These are phyloP conservation scores for Entomortierella beljakovae DNA, from an alignment of 192 early-diverging fungal genomes.

Conservation along the genomic window DNA sequence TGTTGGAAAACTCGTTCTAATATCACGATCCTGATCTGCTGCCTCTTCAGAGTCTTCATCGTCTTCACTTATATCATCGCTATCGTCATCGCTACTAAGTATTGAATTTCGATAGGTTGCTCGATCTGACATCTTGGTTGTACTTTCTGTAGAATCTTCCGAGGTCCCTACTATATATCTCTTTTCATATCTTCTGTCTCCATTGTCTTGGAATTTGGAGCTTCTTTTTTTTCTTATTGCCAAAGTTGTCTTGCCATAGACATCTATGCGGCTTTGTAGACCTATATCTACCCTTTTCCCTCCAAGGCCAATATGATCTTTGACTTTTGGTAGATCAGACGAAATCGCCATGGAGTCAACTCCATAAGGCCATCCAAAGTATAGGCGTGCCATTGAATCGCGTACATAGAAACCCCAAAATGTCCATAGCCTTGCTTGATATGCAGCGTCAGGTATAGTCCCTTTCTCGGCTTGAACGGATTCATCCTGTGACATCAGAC, in stretches of 20 bases:
- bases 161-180: not conserved
- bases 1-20: not conserved
- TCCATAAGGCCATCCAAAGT: slow-evolving; percentile 28
- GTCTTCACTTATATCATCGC: slow-evolving; percentile 6
- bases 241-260: not conserved
- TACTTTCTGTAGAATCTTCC: not conserved
- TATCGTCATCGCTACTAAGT: slow-evolving; percentile 9
- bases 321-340: slow-evolving; percentile 25
- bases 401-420: slow-evolving; percentile 38
- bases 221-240: slow-evolving; percentile 13
- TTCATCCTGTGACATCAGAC: not conserved
- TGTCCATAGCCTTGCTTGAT: slow-evolving; percentile 27
- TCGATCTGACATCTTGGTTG: not conserved
- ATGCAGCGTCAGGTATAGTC: slow-evolving; percentile 16
- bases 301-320: slow-evolving; percentile 17
- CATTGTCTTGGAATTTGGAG: not conserved
- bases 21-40: slow-evolving; percentile 2
- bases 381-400: slow-evolving; percentile 14
- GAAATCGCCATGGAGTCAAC: slow-evolving; percentile 12
- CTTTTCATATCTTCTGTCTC: not conserved
- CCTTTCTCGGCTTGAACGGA: slow-evolving; percentile 1
- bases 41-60: slow-evolving; percentile 7
- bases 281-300: not conserved
- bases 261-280: not conserved
- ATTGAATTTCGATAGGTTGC: slow-evolving; percentile 2